Percentiles rank a stretch among this genome's conserved stretches.
These are phyloP conservation scores for Xylaria sp. DNA, from an alignment of 2,329 filamentous ascomycete genomes.

Conservation along the genomic window DNA sequence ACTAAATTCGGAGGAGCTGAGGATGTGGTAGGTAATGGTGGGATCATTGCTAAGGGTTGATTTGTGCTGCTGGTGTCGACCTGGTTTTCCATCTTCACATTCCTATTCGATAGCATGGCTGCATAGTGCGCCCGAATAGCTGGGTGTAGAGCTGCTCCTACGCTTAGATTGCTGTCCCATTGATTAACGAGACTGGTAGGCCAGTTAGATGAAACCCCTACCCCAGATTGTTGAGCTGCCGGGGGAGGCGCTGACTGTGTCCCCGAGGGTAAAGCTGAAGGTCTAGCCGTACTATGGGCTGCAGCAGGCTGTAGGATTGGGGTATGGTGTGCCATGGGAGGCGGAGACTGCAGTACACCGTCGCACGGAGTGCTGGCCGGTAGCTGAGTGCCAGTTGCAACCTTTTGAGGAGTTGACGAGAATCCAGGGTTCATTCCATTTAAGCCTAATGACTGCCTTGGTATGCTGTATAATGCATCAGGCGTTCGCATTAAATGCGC, in stretches of 20 bases:
- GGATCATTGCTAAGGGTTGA: constrained; percentile 23
- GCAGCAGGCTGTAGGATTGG: constrained; percentile 19
- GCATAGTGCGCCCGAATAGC: constrained; percentile 50
- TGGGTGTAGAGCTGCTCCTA: constrained; percentile 45
- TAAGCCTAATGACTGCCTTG: constrained; percentile 42
- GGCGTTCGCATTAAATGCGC: constrained; percentile 59
- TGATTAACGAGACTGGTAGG: constrained; percentile 23
- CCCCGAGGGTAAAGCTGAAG: constrained; percentile 3
- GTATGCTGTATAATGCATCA: constrained; percentile 52
- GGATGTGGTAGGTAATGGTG: constrained; percentile 12
- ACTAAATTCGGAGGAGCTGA: constrained; percentile 2
- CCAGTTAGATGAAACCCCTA: constrained; percentile 22
- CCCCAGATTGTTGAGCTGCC: constrained; percentile 14
- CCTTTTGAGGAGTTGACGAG: constrained; percentile 36
- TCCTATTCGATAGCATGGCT: constrained; percentile 45
- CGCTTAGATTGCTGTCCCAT: constrained; percentile 34
- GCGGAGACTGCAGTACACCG: constrained; percentile 9
- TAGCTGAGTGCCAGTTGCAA: constrained; percentile 30
- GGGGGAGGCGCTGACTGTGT: constrained; percentile 27
- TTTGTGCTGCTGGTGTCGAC: constrained; percentile 10
- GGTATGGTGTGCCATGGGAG: constrained; percentile 5
- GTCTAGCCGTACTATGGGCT: constrained; percentile 3
- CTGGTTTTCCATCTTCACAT: constrained; percentile 35
- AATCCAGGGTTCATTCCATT: constrained; percentile 28
- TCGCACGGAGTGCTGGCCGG: background rate